Evolutionary conservation across 2,329 filamentous ascomycete genomes (phyloP).

Genomic region (Trichoderma lentiforme): DNA sequence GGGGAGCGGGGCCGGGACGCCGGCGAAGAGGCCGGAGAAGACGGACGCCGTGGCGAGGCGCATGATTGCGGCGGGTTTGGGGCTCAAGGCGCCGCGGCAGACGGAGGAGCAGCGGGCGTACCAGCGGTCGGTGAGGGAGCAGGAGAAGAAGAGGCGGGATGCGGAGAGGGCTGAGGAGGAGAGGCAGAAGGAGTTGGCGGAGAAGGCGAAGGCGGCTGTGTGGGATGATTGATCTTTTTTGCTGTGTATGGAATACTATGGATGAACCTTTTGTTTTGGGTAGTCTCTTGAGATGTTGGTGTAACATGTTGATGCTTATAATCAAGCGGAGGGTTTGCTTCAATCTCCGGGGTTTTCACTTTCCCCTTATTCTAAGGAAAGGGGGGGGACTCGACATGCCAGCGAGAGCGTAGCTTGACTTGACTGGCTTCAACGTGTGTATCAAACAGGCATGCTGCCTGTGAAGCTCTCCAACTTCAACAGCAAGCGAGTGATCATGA

Average conservation of each 20-base stretch:
- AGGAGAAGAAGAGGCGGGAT: constrained; percentile 75
- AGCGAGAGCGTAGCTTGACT: not conserved
- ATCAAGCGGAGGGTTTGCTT: not conserved
- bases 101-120: constrained; percentile 89
- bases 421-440: not conserved
- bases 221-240: constrained; percentile 67
- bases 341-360: not conserved
- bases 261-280: not conserved
- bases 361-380: not conserved
- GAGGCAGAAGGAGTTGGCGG: constrained; percentile 59
- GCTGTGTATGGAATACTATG: not conserved
- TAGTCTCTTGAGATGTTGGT: not conserved
- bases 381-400: not conserved
- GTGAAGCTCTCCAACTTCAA: not conserved
- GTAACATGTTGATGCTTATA: not conserved
- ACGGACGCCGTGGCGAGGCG: constrained; percentile 86
- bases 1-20: constrained; percentile 22
- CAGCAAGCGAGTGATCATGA: not conserved
- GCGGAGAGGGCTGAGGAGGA: constrained; percentile 66
- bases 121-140: constrained; percentile 75
- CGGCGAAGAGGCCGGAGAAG: constrained; percentile 68
- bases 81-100: constrained; percentile 72
- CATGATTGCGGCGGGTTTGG: constrained; percentile 85
- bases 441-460: not conserved
- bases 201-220: constrained; percentile 75